Percentiles rank a stretch among this genome's conserved stretches.
phyloP scores from a whole-genome alignment of 306 rosid genomes.

The Arachis hypogaea region DNA sequence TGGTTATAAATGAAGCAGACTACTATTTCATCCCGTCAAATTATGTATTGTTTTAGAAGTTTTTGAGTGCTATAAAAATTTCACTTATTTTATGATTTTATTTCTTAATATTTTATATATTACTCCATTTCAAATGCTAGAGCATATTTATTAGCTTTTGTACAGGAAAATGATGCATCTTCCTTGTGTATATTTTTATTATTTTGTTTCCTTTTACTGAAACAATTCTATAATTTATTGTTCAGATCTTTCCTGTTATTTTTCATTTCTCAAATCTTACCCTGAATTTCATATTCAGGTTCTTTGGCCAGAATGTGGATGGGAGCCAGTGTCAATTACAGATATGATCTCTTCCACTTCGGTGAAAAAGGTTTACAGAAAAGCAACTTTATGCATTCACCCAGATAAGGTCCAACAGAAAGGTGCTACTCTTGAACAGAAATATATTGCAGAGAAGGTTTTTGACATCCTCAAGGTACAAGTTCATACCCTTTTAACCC shows the following conservation, averaged over 20 bases:
- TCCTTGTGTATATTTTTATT: background rate
- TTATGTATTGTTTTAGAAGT: too few relatives aligned
- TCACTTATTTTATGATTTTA: too few relatives aligned
- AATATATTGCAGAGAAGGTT: slow-evolving; percentile 89
- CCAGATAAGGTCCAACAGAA: slow-evolving; percentile 96
- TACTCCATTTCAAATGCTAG: background rate
- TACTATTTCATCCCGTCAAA: too few relatives aligned
- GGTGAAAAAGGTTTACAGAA: slow-evolving; percentile 78
- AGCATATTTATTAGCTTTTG: background rate
- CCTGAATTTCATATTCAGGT: slow-evolving; percentile 61
- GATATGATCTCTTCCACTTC: slow-evolving; percentile 77
- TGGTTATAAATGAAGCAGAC: too few relatives aligned
- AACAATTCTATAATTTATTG: background rate
- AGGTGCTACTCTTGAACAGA: slow-evolving; percentile 77
- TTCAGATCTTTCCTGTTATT: background rate
- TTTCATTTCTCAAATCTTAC: slow-evolving; percentile 1
- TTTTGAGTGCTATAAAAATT: too few relatives aligned
- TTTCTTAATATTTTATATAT: too few relatives aligned
- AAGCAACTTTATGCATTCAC: slow-evolving; percentile 76
- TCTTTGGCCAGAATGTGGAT: slow-evolving; percentile 80
- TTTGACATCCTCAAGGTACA: slow-evolving; percentile 87
- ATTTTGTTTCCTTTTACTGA: background rate
- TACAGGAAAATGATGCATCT: slow-evolving; percentile 15
- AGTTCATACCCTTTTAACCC: slow-evolving; percentile 8
- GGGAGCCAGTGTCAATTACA: slow-evolving; percentile 81